These are phyloP conservation scores for Populus davidiana DNA, from an alignment of 345 rosid species.

Conservation along the genomic window DNA sequence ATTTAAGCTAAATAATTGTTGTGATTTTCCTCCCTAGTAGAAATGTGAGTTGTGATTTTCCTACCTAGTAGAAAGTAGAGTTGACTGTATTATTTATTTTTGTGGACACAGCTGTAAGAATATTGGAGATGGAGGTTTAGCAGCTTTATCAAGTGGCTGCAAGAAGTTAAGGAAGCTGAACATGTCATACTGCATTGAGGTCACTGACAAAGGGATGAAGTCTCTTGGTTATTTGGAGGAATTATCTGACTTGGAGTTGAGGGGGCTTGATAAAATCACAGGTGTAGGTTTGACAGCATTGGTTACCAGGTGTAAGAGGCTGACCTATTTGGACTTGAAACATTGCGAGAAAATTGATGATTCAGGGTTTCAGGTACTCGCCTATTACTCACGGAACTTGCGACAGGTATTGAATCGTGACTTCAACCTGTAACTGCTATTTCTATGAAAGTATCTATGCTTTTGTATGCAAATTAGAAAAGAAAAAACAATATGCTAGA, in stretches of 20 bases:
- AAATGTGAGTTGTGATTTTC: neutral
- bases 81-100: conserved; percentile 15
- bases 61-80: neutral
- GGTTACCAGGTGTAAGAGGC: conserved; percentile 55
- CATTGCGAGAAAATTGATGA: conserved; percentile 69
- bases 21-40: neutral
- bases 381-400: conserved; percentile 60
- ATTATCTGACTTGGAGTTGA: conserved; percentile 66
- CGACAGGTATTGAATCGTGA: conserved; percentile 56
- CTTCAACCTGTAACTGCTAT: neutral
- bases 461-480: neutral
- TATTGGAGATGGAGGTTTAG: conserved; percentile 72
- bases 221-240: conserved; percentile 49
- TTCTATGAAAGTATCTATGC: neutral
- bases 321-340: conserved; percentile 72
- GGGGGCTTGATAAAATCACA: conserved; percentile 57
- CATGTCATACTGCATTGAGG: conserved; percentile 66
- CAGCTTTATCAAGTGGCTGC: conserved; percentile 68
- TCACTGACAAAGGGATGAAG: conserved; percentile 63
- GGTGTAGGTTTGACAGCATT: conserved; percentile 60
- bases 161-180: conserved; percentile 69
- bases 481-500: neutral
- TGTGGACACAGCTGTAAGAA: conserved; percentile 48
- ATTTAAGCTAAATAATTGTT: conserved; percentile 11
- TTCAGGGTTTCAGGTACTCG: conserved; percentile 72